Evolutionary conservation across 768 basidiomycete species (phyloP), one percentile per base, ranked within the genome.

Genomic region (Tylopilus sp.): DNA sequence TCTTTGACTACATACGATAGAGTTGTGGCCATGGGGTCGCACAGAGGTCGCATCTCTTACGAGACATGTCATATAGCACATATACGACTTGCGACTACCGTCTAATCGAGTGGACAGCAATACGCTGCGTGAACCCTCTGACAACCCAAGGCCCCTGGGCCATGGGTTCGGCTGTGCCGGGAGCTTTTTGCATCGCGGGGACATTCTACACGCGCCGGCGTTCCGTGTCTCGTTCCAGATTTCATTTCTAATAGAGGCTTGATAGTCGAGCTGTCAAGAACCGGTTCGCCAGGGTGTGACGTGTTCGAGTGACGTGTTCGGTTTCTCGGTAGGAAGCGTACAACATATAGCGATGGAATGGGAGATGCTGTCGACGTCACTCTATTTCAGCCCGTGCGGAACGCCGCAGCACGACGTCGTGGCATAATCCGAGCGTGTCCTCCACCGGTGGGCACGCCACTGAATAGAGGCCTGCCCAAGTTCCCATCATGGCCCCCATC

Each of bases 291-390:
- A 39, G 9, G 10, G 0, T 33, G 6, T 45, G 39, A 26, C 57
- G 45, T 55, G 57, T 47, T 23, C 20, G 8, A 40, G 30, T 18
- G 28, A 30, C 54, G 44, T 33, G 33, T 39, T 36, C 9, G 41
- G 36, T 13, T 47, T 55, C 36, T 21, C 12, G 25, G 20, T n/a
- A 31, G 9, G 21, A 26, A 35, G 28, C 35, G 9, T 3, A 15
- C n/a, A 50, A 15, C 26, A 40, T 11, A 28, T 7, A 44, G 45
- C 46, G 25, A 40, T 59, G n/a, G n/a, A n/a, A n/a, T n/a, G n/a
- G n/a, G n/a, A n/a, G n/a, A n/a, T n/a, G n/a, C n/a, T 22, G 48
- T 51, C n/a, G 7, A 43, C 48, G 57, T 43, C 53, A 47, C 42
- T 26, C 9, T 15, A 11, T 54, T 31, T 47, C 56, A 49, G n/a